A percentile compares a stretch with the other conserved stretches of the same genome.
These are phyloP conservation scores for Sclerotinia glacialis DNA, from an alignment of 2,329 filamentous ascomycete species.

Conservation along the genomic window DNA sequence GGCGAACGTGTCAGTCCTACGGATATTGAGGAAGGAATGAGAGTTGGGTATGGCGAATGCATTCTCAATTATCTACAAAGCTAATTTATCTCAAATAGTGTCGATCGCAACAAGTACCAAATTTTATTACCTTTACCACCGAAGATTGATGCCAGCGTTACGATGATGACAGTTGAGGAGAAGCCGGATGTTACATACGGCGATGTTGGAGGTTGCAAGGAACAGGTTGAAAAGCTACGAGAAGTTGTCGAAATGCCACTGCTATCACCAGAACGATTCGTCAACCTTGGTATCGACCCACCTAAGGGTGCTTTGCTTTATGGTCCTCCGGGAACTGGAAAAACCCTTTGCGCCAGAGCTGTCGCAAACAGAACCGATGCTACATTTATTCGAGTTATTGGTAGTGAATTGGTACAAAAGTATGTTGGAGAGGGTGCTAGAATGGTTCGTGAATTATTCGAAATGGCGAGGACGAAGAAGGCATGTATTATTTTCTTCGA, in stretches of 20 bases:
- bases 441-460: slow-evolving; percentile 98
- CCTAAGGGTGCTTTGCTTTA: slow-evolving; percentile 97
- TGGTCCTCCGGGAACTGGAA: slow-evolving; percentile 96
- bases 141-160: slow-evolving; percentile 98
- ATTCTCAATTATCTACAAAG: slow-evolving; percentile 24
- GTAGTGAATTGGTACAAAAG: slow-evolving; percentile 96
- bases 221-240: slow-evolving; percentile 97
- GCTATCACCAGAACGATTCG: slow-evolving; percentile 92
- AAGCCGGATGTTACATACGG: slow-evolving; percentile 99
- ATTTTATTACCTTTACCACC: slow-evolving; percentile 93
- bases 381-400: slow-evolving; percentile 98
- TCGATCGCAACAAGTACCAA: slow-evolving; percentile 99
- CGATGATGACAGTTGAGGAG: slow-evolving; percentile 99
- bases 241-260: slow-evolving; percentile 99
- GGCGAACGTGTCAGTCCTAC: slow-evolving; percentile 96
- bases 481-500: slow-evolving; percentile 99
- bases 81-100: slow-evolving; percentile 46
- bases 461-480: slow-evolving; percentile 99
- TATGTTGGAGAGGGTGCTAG: slow-evolving; percentile 97
- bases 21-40: slow-evolving; percentile 99
- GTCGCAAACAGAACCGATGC: slow-evolving; percentile 98
- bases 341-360: slow-evolving; percentile 94
- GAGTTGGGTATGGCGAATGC: slow-evolving; percentile 64
- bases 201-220: slow-evolving; percentile 97
- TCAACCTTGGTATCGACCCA: slow-evolving; percentile 97